Conservation (phyloP, 345 rosid genomes). For the Eutrema heterophyllum region DNA sequence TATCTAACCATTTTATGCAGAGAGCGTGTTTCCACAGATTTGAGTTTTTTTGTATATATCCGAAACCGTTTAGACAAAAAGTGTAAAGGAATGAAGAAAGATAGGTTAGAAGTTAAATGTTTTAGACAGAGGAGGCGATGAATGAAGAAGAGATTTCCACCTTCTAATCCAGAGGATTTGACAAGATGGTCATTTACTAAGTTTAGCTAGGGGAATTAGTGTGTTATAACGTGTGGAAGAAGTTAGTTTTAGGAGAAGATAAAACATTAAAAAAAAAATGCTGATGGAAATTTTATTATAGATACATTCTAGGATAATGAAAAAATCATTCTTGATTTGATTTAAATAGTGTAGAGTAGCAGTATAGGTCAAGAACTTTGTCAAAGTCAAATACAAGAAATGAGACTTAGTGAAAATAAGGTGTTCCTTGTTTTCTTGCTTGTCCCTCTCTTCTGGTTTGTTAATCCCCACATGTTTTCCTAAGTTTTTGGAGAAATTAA, state of each 20-base stretch:
- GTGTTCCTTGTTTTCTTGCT: conserved; percentile 28
- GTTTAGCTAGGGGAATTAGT: conserved; percentile 22
- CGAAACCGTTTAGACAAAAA: conserved; percentile 14
- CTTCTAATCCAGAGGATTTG: conserved; percentile 19
- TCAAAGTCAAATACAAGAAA: conserved; percentile 24
- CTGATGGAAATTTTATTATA: background rate
- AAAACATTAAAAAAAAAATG: background rate
- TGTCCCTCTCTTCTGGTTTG: conserved; percentile 35
- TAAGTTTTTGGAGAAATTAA: conserved; percentile 15
- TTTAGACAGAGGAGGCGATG: conserved; percentile 9
- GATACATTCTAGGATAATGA: background rate
- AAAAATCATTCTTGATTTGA: background rate
- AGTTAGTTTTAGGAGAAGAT: conserved; percentile 20
- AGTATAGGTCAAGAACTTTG: conserved; percentile 25
- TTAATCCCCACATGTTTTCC: conserved; percentile 23
- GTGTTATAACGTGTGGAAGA: conserved; percentile 27
- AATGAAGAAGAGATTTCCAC: conserved; percentile 21
- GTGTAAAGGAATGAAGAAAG: background rate
- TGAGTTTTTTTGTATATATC: background rate
- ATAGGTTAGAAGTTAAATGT: conserved; percentile 2
- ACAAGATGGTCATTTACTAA: conserved; percentile 31
- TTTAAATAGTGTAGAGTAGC: conserved; percentile 4
- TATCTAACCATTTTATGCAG: background rate
- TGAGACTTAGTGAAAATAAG: conserved; percentile 24
- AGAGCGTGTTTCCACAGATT: background rate